Conservation (phyloP, 805 yeast species). For the Scheffersomyces coipomensis region DNA sequence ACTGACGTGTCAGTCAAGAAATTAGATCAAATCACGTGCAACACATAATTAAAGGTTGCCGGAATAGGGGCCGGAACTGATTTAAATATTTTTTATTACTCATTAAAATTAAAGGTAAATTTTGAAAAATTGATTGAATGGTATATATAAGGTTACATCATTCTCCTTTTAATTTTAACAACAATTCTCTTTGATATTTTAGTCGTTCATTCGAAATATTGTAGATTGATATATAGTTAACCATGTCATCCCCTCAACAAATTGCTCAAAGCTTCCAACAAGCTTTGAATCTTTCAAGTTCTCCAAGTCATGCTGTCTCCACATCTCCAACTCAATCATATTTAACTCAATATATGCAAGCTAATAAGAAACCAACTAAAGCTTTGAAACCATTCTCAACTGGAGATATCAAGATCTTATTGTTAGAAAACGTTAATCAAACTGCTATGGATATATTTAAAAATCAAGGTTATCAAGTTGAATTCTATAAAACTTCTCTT, state of each 20-base stretch:
- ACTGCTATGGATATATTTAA: conserved; percentile 86
- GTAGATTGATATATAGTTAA: background rate
- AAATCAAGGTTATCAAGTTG: conserved; percentile 95
- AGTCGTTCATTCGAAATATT: background rate
- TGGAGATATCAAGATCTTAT: conserved; percentile 88
- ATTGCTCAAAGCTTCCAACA: conserved; percentile 59
- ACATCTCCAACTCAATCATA: conserved; percentile 82
- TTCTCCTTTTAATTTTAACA: too few relatives aligned
- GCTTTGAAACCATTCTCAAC: conserved; percentile 91
- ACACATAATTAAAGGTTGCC: too few relatives aligned
- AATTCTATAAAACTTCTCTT: conserved; percentile 83
- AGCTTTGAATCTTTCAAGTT: conserved; percentile 51
- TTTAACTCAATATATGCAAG: conserved; percentile 51
- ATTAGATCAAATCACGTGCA: too few relatives aligned
- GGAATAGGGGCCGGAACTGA: too few relatives aligned
- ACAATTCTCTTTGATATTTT: too few relatives aligned
- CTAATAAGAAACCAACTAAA: conserved; percentile 54
- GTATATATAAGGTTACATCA: too few relatives aligned
- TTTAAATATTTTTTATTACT: too few relatives aligned
- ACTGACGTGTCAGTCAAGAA: too few relatives aligned
- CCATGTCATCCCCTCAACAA: conserved; percentile 69
- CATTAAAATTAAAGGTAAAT: too few relatives aligned
- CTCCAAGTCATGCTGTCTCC: conserved; percentile 72
- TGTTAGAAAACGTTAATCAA: conserved; percentile 89
- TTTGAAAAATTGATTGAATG: too few relatives aligned